These are phyloP conservation scores for Wickerhamiella infanticola DNA, from an alignment of 1,139 yeast genomes.

Conservation along the genomic window DNA sequence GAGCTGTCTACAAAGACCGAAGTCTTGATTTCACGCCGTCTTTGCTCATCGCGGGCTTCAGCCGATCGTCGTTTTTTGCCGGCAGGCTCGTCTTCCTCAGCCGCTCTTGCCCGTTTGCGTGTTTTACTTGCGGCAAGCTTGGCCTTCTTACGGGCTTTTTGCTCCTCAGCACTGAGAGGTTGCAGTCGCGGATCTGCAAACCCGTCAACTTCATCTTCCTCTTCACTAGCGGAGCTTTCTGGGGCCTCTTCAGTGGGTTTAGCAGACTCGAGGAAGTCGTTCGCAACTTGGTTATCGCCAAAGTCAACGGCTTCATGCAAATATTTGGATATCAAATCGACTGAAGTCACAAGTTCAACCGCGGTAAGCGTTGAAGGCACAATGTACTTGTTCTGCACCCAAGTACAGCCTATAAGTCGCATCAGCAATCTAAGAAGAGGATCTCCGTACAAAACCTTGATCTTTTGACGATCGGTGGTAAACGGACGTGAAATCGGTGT, in stretches of 20 bases:
- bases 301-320: slow-evolving; percentile 10
- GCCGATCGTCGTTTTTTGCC: slow-evolving; percentile 13
- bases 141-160: slow-evolving; percentile 2
- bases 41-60: slow-evolving; percentile 7
- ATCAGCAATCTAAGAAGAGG: slow-evolving; percentile 21
- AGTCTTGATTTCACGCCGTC: slow-evolving; percentile 12
- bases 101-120: slow-evolving; percentile 1
- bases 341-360: slow-evolving; percentile 8
- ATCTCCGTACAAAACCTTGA: slow-evolving; percentile 15
- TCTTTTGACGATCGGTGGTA: slow-evolving; percentile 8
- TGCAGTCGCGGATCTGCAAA: slow-evolving; percentile 7
- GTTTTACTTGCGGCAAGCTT: slow-evolving; percentile 1
- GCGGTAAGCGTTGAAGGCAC: slow-evolving; percentile 11
- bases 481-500: slow-evolving; percentile 4
- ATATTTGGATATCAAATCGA: slow-evolving; percentile 10
- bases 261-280: slow-evolving; percentile 7
- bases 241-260: slow-evolving; percentile 1
- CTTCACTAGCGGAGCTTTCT: slow-evolving; percentile 1
- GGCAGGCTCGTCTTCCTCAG: slow-evolving; percentile 4
- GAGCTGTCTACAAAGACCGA: slow-evolving; percentile 44
- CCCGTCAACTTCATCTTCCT: slow-evolving; percentile 1
- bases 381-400: slow-evolving; percentile 6
- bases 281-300: slow-evolving; percentile 8
- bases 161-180: slow-evolving; percentile 6
- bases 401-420: slow-evolving; percentile 17